Evolutionary conservation across 2,329 filamentous ascomycete species (phyloP).

Genomic region (Alternaria solani): DNA sequence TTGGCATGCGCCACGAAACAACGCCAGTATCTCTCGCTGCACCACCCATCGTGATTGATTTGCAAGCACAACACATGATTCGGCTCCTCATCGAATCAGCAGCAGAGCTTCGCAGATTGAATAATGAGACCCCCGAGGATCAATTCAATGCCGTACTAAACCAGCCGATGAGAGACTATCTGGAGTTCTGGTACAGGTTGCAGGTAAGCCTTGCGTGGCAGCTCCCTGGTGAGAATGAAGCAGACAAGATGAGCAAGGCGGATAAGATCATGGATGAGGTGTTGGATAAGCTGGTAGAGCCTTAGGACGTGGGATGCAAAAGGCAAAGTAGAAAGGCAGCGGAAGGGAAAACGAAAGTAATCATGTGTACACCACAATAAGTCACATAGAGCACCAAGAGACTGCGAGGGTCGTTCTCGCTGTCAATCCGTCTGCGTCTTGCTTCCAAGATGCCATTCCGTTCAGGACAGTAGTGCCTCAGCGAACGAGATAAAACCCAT

Average conservation of each 20-base stretch:
- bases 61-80: neutral
- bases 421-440: neutral
- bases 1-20: neutral
- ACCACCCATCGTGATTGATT: neutral
- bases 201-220: neutral
- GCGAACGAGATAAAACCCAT: neutral
- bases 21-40: neutral
- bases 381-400: no score
- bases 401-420: no score
- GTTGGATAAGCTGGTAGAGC: constrained; percentile 7
- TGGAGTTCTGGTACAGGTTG: neutral
- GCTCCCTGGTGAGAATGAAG: neutral
- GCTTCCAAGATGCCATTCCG: neutral
- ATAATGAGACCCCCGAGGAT: neutral
- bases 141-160: neutral
- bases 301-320: neutral
- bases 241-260: neutral
- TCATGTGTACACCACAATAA: neutral
- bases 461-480: neutral
- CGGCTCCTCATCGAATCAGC: neutral
- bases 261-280: constrained; percentile 1
- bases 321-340: neutral
- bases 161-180: neutral
- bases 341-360: no score
- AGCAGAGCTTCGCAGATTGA: neutral